Base-by-base conservation (phyloP, 179 eudicot genomes). In the Beta corolliflora region DNA sequence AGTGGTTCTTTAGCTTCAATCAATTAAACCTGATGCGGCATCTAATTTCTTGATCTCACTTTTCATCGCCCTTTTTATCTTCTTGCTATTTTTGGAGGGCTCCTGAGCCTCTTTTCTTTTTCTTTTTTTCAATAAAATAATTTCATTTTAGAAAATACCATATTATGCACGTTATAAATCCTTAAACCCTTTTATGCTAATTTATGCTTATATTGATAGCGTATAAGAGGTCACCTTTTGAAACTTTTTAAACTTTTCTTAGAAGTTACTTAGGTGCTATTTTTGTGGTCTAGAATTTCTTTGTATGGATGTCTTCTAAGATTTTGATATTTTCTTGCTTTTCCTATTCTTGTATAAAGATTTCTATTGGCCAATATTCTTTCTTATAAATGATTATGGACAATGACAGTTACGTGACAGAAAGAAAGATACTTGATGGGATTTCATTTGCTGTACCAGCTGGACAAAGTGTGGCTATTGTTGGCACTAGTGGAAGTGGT, bases 401-500 rank as follows among this genome's bases (percentile, higher is more conserved):
- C 83, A 82, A 23, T 70, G 70, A 59, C 86, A 95, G 99, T 86
- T 95, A 95, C 80, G 73, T 95, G 80, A 64, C 94, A 59, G 98
- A 91, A 80, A 92, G 99, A 85, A 94, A 91, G 89, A 95, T 95
- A 87, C 98, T 95, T 88, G 96, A 94, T 84, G 99, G 99, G 48
- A 87, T 95, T 88, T 95, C 99, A 56, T 95, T 95, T 89, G 89
- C 79, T 81, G 93, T 94, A 66, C 97, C 95, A 79, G 92, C 98
- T 87, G 99, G 98, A 80, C 89, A 83, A 84, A 95, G 98, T 85
- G 98, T 94, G 71, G 99, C 99, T 81, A 92, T 95, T 82, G 99
- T 95, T 81, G 99, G 99, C 85, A 95, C 99, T 55, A 95, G 99
- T 87, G 99, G 99, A 82, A 95, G 99, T 87, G 99, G 99, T 85